Evolutionary conservation across 257 asterid genomes (phyloP).

Genomic region (Nicotiana noctiflora): DNA sequence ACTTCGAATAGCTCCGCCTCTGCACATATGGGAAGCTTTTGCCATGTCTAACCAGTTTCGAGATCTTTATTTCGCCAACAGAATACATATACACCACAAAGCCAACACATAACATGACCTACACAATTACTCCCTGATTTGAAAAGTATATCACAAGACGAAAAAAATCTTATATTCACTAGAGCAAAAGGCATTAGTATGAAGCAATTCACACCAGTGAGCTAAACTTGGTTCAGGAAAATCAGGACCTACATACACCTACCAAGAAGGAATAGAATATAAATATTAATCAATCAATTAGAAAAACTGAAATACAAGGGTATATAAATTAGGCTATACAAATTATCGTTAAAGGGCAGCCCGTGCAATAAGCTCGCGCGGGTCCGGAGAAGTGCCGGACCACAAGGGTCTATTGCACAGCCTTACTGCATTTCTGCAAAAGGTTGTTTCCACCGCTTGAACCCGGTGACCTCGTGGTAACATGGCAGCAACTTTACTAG

Average conservation of each 20-base stretch:
- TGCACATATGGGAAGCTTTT: neutral
- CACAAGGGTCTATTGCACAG: too few species aligned
- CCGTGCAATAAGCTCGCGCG: too few species aligned
- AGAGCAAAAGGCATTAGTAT: neutral
- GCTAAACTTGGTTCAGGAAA: neutral
- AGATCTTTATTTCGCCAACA: neutral
- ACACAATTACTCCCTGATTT: neutral
- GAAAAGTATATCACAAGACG: neutral
- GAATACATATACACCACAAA: neutral
- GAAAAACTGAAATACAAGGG: neutral
- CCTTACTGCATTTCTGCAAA: too few species aligned
- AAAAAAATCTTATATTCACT: neutral
- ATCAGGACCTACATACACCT: neutral
- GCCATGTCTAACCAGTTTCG: neutral
- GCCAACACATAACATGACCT: neutral
- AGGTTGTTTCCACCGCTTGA: too few species aligned
- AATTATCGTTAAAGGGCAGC: neutral
- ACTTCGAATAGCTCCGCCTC: too few species aligned
- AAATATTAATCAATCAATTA: neutral
- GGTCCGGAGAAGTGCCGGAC: too few species aligned
- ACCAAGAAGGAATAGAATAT: neutral
- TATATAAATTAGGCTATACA: neutral
- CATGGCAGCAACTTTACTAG: too few species aligned
- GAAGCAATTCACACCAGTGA: neutral
- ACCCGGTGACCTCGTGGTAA: too few species aligned